phyloP scores from a whole-genome alignment of 176 grass and related monocot species.

The Miscanthus lutarioriparius region DNA sequence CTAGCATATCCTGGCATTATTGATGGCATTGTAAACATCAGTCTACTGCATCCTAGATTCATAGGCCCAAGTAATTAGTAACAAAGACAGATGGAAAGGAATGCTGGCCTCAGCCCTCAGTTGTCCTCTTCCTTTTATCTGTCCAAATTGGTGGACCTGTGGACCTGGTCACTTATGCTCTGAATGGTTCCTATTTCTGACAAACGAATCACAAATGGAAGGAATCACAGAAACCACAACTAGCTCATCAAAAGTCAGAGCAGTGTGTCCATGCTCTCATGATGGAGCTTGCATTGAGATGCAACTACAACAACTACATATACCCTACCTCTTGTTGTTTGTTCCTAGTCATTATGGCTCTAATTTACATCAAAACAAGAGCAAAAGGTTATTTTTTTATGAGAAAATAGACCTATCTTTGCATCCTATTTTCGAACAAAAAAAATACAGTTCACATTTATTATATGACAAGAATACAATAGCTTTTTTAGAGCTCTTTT shows the following conservation, averaged over 20 bases:
- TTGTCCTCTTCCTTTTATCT: slow-evolving; percentile 3
- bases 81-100: not conserved
- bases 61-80: slow-evolving; percentile 26
- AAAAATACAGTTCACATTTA: not conserved
- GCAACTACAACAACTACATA: not conserved
- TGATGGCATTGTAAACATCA: slow-evolving; percentile 19
- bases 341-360: not conserved
- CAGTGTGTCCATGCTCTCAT: slow-evolving; percentile 3
- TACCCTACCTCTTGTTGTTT: not conserved
- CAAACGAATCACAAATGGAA: slow-evolving; percentile 11
- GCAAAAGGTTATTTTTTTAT: not conserved
- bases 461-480: not conserved
- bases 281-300: slow-evolving; percentile 21
- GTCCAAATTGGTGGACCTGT: not conserved
- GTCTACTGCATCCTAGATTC: slow-evolving; percentile 28
- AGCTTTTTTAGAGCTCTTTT: too few species aligned
- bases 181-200: not conserved
- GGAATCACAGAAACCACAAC: not conserved
- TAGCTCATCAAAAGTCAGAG: not conserved
- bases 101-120: not conserved
- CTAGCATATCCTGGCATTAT: slow-evolving; percentile 18
- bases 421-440: too few species aligned
- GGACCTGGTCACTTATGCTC: slow-evolving; percentile 26
- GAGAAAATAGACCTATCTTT: not conserved
- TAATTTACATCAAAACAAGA: not conserved